A percentile compares a stretch with the other conserved stretches of the same genome.
Evolutionary conservation across 768 basidiomycete species (phyloP).

Genomic region (Favolaschia claudopus): DNA sequence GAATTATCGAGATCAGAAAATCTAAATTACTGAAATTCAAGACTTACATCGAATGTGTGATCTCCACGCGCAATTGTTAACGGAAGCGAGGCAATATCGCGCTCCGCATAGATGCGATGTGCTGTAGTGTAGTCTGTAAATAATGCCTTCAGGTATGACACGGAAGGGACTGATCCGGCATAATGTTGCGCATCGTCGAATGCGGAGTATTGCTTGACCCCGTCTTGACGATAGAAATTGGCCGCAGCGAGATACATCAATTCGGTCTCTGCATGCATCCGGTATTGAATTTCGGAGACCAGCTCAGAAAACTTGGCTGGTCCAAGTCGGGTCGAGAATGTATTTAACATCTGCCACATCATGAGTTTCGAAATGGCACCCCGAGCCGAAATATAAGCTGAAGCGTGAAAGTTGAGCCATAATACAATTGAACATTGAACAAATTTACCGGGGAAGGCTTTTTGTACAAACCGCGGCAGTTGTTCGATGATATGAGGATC

Average conservation of each 20-base stretch:
- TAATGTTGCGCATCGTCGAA: neutral
- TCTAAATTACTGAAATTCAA: no score
- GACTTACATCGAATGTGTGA: slow-evolving; percentile 1
- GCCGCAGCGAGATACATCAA: no score
- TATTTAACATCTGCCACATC: slow-evolving; percentile 6
- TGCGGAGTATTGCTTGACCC: neutral
- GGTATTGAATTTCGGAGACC: slow-evolving; percentile 7
- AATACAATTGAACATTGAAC: no score
- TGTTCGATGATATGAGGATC: neutral
- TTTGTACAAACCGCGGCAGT: slow-evolving; percentile 1
- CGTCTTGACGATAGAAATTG: neutral
- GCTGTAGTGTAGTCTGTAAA: neutral
- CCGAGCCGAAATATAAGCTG: slow-evolving; percentile 7
- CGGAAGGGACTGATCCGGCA: neutral
- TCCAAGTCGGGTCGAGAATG: neutral
- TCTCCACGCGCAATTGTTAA: neutral
- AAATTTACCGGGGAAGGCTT: neutral
- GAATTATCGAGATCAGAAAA: no score
- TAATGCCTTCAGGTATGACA: neutral
- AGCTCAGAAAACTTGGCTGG: slow-evolving; percentile 11
- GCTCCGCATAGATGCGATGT: neutral
- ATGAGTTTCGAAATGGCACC: slow-evolving; percentile 1
- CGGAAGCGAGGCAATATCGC: neutral
- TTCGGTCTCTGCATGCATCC: neutral
- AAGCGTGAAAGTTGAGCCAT: no score